Conservation (phyloP, 768 basidiomycete species). For the Boletus rufocinnamomeus region DNA sequence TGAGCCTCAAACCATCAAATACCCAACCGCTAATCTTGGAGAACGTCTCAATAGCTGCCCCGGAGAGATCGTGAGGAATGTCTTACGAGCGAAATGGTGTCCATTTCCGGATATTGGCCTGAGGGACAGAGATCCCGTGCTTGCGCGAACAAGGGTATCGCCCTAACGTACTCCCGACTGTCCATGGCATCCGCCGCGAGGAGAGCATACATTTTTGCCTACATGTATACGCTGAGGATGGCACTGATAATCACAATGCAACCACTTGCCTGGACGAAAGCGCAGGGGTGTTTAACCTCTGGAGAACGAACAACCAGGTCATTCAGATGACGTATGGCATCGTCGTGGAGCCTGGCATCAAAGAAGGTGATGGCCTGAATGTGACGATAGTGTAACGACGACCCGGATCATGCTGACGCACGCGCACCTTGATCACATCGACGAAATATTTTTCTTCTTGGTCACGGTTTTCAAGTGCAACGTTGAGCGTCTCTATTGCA, state of each 20-base stretch:
- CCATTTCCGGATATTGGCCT: slow-evolving; percentile 2
- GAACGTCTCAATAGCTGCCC: not conserved
- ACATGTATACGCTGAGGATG: not conserved
- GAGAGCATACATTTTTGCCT: slow-evolving; percentile 21
- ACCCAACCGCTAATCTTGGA: slow-evolving; percentile 21
- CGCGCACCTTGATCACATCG: slow-evolving; percentile 14
- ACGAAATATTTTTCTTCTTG: slow-evolving; percentile 10
- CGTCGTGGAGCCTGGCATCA: not conserved
- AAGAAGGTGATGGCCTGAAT: slow-evolving; percentile 18
- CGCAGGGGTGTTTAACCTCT: not conserved
- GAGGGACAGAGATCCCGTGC: slow-evolving; percentile 20
- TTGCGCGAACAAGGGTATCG: not conserved
- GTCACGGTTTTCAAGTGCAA: slow-evolving; percentile 3
- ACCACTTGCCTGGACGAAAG: slow-evolving; percentile 17
- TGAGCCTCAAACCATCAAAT: slow-evolving; percentile 14
- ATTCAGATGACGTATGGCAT: slow-evolving; percentile 2
- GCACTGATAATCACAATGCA: not conserved
- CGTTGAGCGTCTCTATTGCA: slow-evolving; percentile 3
- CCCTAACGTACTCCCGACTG: not conserved
- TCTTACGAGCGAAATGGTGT: slow-evolving; percentile 21
- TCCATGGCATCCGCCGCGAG: slow-evolving; percentile 13
- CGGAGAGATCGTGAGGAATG: not conserved
- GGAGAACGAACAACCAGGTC: slow-evolving; percentile 4
- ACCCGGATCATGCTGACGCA: not conserved
- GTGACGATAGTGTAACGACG: not conserved